These are phyloP conservation scores for Coemansia sp. DNA, from an alignment of 192 early-diverging fungal genomes.

Conservation along the genomic window DNA sequence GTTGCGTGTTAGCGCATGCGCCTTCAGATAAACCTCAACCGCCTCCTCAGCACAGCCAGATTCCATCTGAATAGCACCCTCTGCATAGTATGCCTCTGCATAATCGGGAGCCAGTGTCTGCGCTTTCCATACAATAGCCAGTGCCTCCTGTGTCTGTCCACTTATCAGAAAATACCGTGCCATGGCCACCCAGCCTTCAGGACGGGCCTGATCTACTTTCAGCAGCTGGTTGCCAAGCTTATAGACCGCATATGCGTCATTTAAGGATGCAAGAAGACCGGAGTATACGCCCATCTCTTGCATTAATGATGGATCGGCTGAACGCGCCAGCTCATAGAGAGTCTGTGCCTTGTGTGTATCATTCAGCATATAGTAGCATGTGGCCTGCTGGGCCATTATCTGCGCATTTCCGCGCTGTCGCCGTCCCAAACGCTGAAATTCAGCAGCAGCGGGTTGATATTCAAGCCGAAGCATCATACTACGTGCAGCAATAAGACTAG, in stretches of 20 bases:
- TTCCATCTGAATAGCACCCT: slow-evolving; percentile 40
- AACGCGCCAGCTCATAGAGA: slow-evolving; percentile 32
- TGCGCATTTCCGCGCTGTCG: slow-evolving; percentile 27
- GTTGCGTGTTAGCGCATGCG: slow-evolving; percentile 23
- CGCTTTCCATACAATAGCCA: slow-evolving; percentile 50
- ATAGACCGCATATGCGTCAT: slow-evolving; percentile 31
- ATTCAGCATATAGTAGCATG: slow-evolving; percentile 35
- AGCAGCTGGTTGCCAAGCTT: slow-evolving; percentile 35
- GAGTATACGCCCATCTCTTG: slow-evolving; percentile 40
- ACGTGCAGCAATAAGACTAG: slow-evolving; percentile 17
- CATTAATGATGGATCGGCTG: slow-evolving; percentile 22
- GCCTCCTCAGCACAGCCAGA: slow-evolving; percentile 29
- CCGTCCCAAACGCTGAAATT: slow-evolving; percentile 18
- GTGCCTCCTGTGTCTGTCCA: slow-evolving; percentile 38
- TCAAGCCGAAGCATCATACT: slow-evolving; percentile 27
- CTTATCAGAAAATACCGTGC: slow-evolving; percentile 35
- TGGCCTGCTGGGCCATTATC: slow-evolving; percentile 31
- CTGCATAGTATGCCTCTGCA: slow-evolving; percentile 32
- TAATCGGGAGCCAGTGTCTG: slow-evolving; percentile 31
- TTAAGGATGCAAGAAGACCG: slow-evolving; percentile 14
- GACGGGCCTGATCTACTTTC: slow-evolving; percentile 24
- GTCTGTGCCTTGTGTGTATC: slow-evolving; percentile 9
- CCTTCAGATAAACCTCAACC: slow-evolving; percentile 23
- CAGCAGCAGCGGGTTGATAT: slow-evolving; percentile 17
- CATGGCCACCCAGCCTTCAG: slow-evolving; percentile 53